Base-by-base conservation (phyloP, 371 early-diverging fungal species). In the Mucor piriformis region DNA sequence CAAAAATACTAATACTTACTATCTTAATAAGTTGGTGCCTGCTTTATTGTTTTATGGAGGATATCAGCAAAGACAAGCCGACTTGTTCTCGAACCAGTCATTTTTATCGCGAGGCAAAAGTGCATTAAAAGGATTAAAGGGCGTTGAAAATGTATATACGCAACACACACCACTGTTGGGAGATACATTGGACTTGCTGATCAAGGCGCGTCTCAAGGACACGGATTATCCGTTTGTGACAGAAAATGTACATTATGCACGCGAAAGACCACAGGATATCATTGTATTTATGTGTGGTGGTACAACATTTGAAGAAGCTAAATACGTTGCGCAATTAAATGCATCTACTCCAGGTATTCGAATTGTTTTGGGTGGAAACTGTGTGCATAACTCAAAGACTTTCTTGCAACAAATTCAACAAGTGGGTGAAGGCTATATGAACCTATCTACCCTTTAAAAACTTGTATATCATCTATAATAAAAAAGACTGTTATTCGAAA, bases 111-210 rank as follows among this genome's bases (percentile, higher is more conserved):
- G 92, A 25, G 91, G 92, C 11, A 87, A 87, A 63, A 89, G 84
- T 50, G 91, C 89, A 7, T 83, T 95, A 54, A 93, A 92, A 57
- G 95, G 95, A 15, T 68, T 95, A 33, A 92, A 92, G 75, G 99
- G 97, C 3, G 95, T 95, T n/a, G 98, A 97, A 58, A 97, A 97
- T 63, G 97, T 98, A 11, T 98, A 96, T 71, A 97, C 97, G 10
- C 96, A 96, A 66, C 98, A 98, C 69, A 83, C 83, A n/a, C 96
- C 98, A 8, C 83, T 85, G 7, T 59, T 97, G 43, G 87, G 84
- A 0, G 87, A 89, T 32, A 90, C 87, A 25, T 43, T 98, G 23
- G 89, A 93, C 58, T 73, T 82, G 35, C 59, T 93, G 46, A 70
- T 92, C 46, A 95, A 94, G 65, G 94, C 93, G 13, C 84, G 85